Evolutionary conservation across 495 filamentous ascomycete genomes (phyloP).

Genomic region (Cryomyces antarcticus): DNA sequence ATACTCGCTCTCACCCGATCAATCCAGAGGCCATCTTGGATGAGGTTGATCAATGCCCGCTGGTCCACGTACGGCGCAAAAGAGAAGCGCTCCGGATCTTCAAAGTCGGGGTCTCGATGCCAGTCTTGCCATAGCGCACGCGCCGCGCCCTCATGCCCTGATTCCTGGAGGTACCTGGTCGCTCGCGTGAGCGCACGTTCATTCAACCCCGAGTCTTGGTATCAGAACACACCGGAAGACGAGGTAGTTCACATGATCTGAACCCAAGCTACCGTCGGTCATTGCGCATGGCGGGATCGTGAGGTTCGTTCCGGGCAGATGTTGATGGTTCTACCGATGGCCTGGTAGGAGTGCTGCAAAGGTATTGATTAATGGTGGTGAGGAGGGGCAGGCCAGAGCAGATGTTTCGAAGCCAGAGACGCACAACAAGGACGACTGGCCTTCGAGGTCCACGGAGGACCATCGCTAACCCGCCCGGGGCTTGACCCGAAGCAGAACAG

Average conservation of each 20-base stretch:
- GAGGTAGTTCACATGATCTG: constrained; percentile 92
- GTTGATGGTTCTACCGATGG: not conserved
- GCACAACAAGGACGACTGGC: not conserved
- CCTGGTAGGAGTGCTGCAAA: not conserved
- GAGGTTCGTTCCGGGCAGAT: not conserved
- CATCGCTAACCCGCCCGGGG: too few species aligned
- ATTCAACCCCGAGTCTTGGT: not conserved
- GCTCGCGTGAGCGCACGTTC: constrained; percentile 7
- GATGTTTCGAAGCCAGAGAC: not conserved
- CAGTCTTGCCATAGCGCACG: constrained; percentile 15
- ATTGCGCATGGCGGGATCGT: constrained; percentile 11
- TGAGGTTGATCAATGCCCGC: constrained; percentile 13
- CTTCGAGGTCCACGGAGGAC: too few species aligned
- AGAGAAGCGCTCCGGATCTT: constrained; percentile 17
- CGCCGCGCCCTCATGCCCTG: constrained; percentile 13
- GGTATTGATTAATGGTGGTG: not conserved
- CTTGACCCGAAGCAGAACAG: not conserved
- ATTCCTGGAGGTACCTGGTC: constrained; percentile 21
- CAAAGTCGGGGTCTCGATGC: constrained; percentile 8
- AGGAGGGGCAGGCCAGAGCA: not conserved
- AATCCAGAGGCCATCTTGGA: constrained; percentile 19
- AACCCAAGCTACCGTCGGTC: constrained; percentile 36
- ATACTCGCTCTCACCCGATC: constrained; percentile 13
- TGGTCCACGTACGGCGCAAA: constrained; percentile 17
- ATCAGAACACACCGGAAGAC: constrained; percentile 75